Percentiles rank a stretch among this genome's conserved stretches.
phyloP scores from a whole-genome alignment of 768 basidiomycete genomes.

The Xerocomellus chrysenteron region DNA sequence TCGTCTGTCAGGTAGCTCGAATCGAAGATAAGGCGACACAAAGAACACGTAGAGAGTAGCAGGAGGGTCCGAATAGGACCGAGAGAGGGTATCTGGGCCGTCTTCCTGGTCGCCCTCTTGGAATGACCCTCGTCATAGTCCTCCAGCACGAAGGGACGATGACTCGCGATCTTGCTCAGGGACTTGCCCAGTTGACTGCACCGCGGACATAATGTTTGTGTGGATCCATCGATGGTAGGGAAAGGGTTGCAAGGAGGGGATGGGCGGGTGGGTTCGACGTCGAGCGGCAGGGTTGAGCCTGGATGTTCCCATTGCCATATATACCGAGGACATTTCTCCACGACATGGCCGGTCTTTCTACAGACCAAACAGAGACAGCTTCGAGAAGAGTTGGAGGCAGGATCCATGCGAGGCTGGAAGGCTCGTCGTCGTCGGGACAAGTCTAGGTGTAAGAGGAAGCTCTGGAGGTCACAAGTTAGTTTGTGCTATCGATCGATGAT shows the following conservation, averaged over 20 bases:
- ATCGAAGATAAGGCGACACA: constrained; percentile 15
- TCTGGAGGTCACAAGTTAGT: no score
- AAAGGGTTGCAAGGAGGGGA: no score
- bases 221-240: no score
- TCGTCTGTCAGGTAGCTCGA: background rate
- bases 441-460: background rate
- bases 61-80: background rate
- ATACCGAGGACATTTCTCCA: no score
- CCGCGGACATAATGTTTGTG: background rate
- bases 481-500: background rate
- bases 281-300: no score
- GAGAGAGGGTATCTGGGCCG: background rate
- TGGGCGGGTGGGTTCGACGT: no score
- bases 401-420: background rate
- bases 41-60: constrained; percentile 7
- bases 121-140: background rate
- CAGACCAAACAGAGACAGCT: no score
- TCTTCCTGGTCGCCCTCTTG: background rate
- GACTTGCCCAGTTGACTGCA: background rate
- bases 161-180: background rate
- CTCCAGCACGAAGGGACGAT: constrained; percentile 1
- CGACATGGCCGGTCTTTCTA: no score
- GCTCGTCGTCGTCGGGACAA: background rate
- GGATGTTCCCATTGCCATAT: no score
- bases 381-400: background rate